Evolutionary conservation across 2,329 filamentous ascomycete genomes (phyloP).

Genomic region (Beauveria varroae): DNA sequence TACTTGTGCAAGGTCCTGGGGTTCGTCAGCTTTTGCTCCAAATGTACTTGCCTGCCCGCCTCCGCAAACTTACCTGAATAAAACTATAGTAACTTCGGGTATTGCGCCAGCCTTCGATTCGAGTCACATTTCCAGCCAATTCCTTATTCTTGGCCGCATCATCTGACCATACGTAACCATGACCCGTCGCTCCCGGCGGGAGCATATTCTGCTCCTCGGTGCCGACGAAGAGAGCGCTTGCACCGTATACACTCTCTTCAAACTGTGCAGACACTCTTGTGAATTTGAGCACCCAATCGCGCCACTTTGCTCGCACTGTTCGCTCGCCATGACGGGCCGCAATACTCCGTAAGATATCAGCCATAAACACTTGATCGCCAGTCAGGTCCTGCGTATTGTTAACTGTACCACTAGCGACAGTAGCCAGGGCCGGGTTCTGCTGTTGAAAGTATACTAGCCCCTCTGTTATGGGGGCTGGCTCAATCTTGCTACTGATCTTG

Average conservation of each 20-base stretch:
- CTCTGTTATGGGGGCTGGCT: constrained; percentile 72
- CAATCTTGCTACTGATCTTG: constrained; percentile 87
- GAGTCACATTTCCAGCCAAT: constrained; percentile 80
- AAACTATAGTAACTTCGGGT: constrained; percentile 94
- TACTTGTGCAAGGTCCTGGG: constrained; percentile 56
- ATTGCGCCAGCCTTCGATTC: constrained; percentile 91
- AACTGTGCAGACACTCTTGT: constrained; percentile 88
- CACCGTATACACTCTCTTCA: constrained; percentile 91
- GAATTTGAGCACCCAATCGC: constrained; percentile 90
- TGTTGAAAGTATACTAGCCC: constrained; percentile 84
- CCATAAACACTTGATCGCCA: constrained; percentile 84
- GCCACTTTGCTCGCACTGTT: constrained; percentile 85
- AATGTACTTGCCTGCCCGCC: not conserved
- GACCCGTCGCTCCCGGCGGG: constrained; percentile 59
- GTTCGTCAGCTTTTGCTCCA: constrained; percentile 17
- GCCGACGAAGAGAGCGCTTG: constrained; percentile 80
- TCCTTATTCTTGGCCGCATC: constrained; percentile 75
- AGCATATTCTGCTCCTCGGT: constrained; percentile 60
- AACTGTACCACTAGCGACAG: constrained; percentile 34
- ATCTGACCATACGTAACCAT: constrained; percentile 93
- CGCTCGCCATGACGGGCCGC: constrained; percentile 80
- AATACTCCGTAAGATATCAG: constrained; percentile 75
- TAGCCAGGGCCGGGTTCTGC: constrained; percentile 54
- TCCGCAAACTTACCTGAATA: constrained; percentile 57
- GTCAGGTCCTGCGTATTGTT: constrained; percentile 58